These are phyloP conservation scores for Coemansia sp. DNA, from an alignment of 192 early-diverging fungal genomes.

Conservation along the genomic window DNA sequence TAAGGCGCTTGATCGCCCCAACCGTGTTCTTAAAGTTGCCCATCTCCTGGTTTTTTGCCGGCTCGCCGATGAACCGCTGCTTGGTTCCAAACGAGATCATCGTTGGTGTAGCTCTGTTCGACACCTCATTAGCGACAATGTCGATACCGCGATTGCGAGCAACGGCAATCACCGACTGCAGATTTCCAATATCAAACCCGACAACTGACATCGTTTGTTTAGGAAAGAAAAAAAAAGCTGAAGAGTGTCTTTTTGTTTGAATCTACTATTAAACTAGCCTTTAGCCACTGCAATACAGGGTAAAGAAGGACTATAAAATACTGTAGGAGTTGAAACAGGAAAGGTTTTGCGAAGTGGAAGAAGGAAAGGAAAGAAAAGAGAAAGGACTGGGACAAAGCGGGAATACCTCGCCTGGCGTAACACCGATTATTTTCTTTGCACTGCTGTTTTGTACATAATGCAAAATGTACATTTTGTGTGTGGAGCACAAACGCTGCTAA, in stretches of 20 bases:
- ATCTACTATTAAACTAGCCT: neutral
- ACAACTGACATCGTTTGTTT: conserved; percentile 53
- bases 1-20: conserved; percentile 83
- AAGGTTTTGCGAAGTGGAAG: neutral
- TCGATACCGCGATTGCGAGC: conserved; percentile 98
- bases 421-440: no score
- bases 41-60: conserved; percentile 92
- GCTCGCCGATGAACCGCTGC: conserved; percentile 93
- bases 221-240: neutral
- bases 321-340: neutral
- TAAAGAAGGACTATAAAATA: neutral
- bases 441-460: no score
- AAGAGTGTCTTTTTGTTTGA: neutral
- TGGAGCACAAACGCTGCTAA: neutral
- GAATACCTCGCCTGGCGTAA: no score
- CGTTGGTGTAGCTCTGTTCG: conserved; percentile 93
- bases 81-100: conserved; percentile 93
- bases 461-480: no score
- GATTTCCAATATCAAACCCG: conserved; percentile 96
- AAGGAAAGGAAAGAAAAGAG: neutral
- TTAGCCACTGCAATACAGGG: neutral
- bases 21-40: conserved; percentile 98
- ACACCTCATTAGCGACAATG: conserved; percentile 95
- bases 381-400: neutral
- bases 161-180: conserved; percentile 95